phyloP scores from a whole-genome alignment of 2,329 filamentous ascomycete genomes.

The Aphanocladium album region DNA sequence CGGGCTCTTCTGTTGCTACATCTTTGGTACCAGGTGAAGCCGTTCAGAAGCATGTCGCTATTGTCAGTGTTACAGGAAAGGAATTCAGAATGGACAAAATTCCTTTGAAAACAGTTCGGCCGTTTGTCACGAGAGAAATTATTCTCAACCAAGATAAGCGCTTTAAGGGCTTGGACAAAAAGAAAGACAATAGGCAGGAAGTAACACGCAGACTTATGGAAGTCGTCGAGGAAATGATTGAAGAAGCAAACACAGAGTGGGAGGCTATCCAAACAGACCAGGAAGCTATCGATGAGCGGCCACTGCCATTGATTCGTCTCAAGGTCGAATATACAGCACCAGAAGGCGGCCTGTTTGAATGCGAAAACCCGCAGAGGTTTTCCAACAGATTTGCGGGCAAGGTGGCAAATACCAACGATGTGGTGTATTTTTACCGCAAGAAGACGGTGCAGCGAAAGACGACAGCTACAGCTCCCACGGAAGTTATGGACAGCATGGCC shows the following conservation, averaged over 20 bases:
- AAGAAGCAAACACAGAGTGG: constrained; percentile 79
- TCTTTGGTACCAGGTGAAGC: constrained; percentile 88
- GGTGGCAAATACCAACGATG: constrained; percentile 90
- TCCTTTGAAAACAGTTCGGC: constrained; percentile 80
- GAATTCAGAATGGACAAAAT: constrained; percentile 77
- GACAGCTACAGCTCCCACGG: constrained; percentile 51
- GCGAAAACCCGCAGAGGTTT: constrained; percentile 93
- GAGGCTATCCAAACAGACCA: constrained; percentile 65
- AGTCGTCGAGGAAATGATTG: constrained; percentile 81
- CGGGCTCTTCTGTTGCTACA: constrained; percentile 91
- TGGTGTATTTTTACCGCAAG: constrained; percentile 88
- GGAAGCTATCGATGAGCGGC: constrained; percentile 55
- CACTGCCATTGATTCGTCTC: constrained; percentile 79
- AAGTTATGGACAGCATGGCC: constrained; percentile 53
- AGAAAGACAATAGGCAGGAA: constrained; percentile 76
- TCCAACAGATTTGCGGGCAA: constrained; percentile 87
- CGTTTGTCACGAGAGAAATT: constrained; percentile 84
- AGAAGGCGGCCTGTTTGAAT: constrained; percentile 80
- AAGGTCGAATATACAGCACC: constrained; percentile 86
- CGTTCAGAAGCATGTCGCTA: constrained; percentile 82
- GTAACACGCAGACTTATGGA: constrained; percentile 71
- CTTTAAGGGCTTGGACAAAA: constrained; percentile 72
- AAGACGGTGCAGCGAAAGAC: constrained; percentile 54
- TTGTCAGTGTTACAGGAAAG: constrained; percentile 77
- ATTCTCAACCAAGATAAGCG: constrained; percentile 68